These are phyloP conservation scores for Borovskyia barvae DNA, from an alignment of 208 protist species.

Conservation along the genomic window DNA sequence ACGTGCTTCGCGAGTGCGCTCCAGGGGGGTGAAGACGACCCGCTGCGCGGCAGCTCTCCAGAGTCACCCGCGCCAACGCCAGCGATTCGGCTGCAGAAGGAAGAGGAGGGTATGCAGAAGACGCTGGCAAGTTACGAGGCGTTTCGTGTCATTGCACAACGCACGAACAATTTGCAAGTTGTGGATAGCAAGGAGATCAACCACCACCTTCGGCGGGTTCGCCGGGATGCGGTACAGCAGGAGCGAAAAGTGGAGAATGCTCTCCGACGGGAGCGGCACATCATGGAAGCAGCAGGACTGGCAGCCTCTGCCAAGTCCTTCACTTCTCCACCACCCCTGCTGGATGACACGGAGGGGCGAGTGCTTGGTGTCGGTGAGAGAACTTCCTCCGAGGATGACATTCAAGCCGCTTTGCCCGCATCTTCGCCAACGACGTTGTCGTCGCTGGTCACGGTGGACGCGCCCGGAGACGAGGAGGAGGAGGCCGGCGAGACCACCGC, in stretches of 20 bases:
- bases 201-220: slow-evolving; percentile 67
- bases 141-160: slow-evolving; percentile 86
- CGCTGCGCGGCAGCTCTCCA: background rate
- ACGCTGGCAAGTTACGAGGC: slow-evolving; percentile 87
- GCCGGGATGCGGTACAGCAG: slow-evolving; percentile 38
- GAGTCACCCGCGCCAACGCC: slow-evolving; percentile 47
- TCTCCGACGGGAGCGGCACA: slow-evolving; percentile 61
- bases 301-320: slow-evolving; percentile 64
- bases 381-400: background rate
- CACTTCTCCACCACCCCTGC: slow-evolving; percentile 22
- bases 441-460: background rate
- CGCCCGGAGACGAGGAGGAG: background rate
- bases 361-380: slow-evolving; percentile 40
- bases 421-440: background rate
- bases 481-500: background rate
- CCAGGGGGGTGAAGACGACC: slow-evolving; percentile 8
- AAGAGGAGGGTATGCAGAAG: slow-evolving; percentile 72
- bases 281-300: slow-evolving; percentile 64
- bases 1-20: slow-evolving; percentile 50
- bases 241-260: slow-evolving; percentile 56
- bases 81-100: slow-evolving; percentile 62
- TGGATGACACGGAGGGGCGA: slow-evolving; percentile 5
- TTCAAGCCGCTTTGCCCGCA: background rate
- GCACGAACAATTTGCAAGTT: slow-evolving; percentile 88
- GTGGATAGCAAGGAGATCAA: slow-evolving; percentile 91